Evolutionary conservation across 139 green algal genomes (phyloP), one percentile per base, ranked within the genome.

Genomic region (Picochlorum sp.): DNA sequence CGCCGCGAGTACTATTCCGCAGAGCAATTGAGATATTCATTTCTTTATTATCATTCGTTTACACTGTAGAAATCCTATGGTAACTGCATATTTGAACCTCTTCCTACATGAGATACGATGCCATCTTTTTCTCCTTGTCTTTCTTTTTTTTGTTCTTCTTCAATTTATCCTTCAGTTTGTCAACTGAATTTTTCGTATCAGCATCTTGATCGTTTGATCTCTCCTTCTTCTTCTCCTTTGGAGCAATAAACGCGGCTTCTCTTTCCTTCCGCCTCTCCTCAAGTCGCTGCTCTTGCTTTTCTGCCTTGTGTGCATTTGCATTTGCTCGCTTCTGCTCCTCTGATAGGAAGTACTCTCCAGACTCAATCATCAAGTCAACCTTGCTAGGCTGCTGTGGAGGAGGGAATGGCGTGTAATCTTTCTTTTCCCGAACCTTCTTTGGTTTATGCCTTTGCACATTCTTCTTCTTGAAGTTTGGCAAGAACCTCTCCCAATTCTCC

Each of bases 381-480:
- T 98, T 98, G 79, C 73, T 84, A 28, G 90, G 93, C 71, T 74
- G 74, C 77, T 89, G 87, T 0, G 90, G 77, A n/a, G 94, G 94
- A 28, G 94, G 94, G 84, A 99, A 99, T 56, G 92, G 92, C 15
- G 90, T 96, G 79, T 97, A 94, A 14, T 81, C 75, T 70, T 92
- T 91, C 75, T 91, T 90, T 65, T 85, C 76, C 5, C 61, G 56
- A 20, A 81, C 71, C 68, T 88, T 87, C 58, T 72, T 65, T 15
- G 84, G 80, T 73, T 97, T 96, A 62, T 84, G 85, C 11, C 84
- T 76, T 80, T 95, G 79, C 6, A 98, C 90, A 72, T 98, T 99
- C 83, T 96, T 97, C 82, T 97, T 96, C 75, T 96, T 97, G 82
- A 98, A 99, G 57, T 97, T 98, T 49, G 94, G 94, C 65, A 99